These are phyloP conservation scores for Nicotiana knightiana DNA, from an alignment of 257 asterid species.

Conservation along the genomic window DNA sequence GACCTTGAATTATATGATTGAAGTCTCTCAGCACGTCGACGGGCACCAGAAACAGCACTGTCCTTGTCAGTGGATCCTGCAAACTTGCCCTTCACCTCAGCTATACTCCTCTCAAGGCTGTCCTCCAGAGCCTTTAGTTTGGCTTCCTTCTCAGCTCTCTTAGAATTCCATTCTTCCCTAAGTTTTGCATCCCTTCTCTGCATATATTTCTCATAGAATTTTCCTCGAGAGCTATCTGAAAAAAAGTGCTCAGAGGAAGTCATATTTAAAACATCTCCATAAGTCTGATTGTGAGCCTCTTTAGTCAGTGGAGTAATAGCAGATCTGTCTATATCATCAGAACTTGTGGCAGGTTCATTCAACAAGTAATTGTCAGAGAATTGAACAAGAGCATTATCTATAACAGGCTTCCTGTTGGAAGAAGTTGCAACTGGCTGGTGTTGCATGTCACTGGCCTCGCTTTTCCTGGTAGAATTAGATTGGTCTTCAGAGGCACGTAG, in stretches of 20 bases:
- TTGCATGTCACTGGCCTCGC: constrained; percentile 36
- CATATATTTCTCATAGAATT: constrained; percentile 59
- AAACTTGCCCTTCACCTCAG: constrained; percentile 71
- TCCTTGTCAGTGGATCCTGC: constrained; percentile 45
- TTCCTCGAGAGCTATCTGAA: constrained; percentile 71
- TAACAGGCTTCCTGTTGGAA: constrained; percentile 26
- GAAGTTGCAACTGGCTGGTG: constrained; percentile 29
- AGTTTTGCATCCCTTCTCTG: constrained; percentile 88
- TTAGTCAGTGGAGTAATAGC: constrained; percentile 19
- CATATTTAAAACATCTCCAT: constrained; percentile 32
- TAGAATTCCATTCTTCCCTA: constrained; percentile 79
- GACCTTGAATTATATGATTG: constrained; percentile 62
- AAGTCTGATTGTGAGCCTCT: constrained; percentile 32
- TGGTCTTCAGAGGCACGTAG: constrained; percentile 67
- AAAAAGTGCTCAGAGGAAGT: constrained; percentile 51
- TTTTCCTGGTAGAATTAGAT: constrained; percentile 41
- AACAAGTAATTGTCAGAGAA: constrained; percentile 24
- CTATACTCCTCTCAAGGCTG: constrained; percentile 67
- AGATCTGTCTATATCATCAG: constrained; percentile 26
- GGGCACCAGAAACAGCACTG: constrained; percentile 37
- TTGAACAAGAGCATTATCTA: constrained; percentile 31
- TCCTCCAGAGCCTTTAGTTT: constrained; percentile 77
- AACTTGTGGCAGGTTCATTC: constrained; percentile 36
- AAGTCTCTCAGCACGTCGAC: constrained; percentile 66
- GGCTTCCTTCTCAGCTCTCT: constrained; percentile 79